A percentile compares a stretch with the other conserved stretches of the same genome.
These are phyloP conservation scores for Cordyceps militaris DNA, from an alignment of 2,329 filamentous ascomycete species.

Conservation along the genomic window DNA sequence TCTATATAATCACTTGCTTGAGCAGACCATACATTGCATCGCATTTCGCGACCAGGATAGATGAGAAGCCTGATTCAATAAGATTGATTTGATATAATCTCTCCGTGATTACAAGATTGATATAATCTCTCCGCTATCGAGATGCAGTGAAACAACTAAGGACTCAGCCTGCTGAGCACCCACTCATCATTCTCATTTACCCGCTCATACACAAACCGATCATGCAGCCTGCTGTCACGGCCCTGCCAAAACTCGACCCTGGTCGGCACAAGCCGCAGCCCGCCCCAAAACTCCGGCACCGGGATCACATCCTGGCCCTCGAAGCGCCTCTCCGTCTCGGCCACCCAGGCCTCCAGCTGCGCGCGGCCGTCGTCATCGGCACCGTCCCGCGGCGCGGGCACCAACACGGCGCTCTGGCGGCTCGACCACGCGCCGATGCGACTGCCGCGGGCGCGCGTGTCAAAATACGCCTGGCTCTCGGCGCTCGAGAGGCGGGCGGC, in stretches of 20 bases:
- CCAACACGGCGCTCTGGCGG: conserved; percentile 72
- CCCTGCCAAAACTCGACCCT: conserved; percentile 96
- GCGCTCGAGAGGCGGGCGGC: conserved; percentile 58
- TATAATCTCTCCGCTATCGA: rapidly evolving
- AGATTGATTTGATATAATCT: background rate
- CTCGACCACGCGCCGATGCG: conserved; percentile 91
- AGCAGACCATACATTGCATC: background rate
- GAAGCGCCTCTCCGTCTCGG: conserved; percentile 69
- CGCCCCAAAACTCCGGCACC: conserved; percentile 92
- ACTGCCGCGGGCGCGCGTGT: conserved; percentile 67
- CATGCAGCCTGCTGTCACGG: conserved; percentile 79
- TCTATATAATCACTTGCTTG: background rate
- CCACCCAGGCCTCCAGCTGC: conserved; percentile 69
- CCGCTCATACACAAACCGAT: conserved; percentile 80
- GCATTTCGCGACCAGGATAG: background rate
- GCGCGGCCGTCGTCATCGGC: conserved; percentile 58
- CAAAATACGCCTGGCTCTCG: conserved; percentile 66
- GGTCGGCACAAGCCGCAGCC: conserved; percentile 76
- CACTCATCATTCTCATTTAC: conserved; percentile 46
- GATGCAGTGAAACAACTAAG: conserved; percentile 33
- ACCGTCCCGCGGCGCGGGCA: conserved; percentile 26
- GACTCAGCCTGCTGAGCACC: conserved; percentile 68
- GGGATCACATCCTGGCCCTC: conserved; percentile 72
- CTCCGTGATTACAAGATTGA: too few species aligned
- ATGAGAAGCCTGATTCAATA: background rate